Evolutionary conservation across 495 filamentous ascomycete species (phyloP).

Genomic region (Viridothelium virens): DNA sequence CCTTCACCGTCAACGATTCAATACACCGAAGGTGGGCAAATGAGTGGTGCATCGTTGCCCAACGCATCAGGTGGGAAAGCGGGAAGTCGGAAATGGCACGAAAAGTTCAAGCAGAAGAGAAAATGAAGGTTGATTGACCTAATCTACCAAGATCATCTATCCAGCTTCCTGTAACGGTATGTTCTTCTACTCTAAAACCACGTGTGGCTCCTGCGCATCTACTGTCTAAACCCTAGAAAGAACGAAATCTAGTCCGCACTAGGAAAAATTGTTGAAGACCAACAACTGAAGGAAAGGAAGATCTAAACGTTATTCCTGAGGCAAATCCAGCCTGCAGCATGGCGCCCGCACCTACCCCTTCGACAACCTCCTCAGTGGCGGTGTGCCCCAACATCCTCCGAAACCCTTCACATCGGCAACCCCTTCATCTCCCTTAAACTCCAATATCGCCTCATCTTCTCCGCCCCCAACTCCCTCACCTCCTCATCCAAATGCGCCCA

Average conservation of each 20-base stretch:
- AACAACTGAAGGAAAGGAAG: background rate
- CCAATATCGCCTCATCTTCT: slow-evolving; percentile 88
- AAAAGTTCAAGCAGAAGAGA: slow-evolving; percentile 49
- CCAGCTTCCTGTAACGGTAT: too few relatives aligned
- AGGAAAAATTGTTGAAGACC: background rate
- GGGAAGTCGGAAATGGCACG: slow-evolving; percentile 71
- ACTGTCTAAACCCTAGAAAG: background rate
- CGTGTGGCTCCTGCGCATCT: too few relatives aligned
- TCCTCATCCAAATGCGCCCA: slow-evolving; percentile 40
- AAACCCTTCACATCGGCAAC: slow-evolving; percentile 53
- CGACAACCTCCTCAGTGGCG: too few relatives aligned
- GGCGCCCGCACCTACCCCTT: too few relatives aligned
- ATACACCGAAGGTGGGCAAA: slow-evolving; percentile 1
- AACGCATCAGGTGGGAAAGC: slow-evolving; percentile 26
- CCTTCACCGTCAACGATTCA: slow-evolving; percentile 22
- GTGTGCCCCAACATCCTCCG: background rate
- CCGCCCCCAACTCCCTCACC: slow-evolving; percentile 43
- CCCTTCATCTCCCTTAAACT: slow-evolving; percentile 62
- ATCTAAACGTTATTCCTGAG: background rate
- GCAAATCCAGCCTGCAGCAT: background rate
- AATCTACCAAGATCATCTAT: too few relatives aligned
- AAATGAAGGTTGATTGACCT: background rate
- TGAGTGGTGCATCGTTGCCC: background rate
- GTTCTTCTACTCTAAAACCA: too few relatives aligned
- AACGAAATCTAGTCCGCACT: background rate